These are phyloP conservation scores for Nidularia pulvinata DNA, from an alignment of 768 basidiomycete species.

Conservation along the genomic window DNA sequence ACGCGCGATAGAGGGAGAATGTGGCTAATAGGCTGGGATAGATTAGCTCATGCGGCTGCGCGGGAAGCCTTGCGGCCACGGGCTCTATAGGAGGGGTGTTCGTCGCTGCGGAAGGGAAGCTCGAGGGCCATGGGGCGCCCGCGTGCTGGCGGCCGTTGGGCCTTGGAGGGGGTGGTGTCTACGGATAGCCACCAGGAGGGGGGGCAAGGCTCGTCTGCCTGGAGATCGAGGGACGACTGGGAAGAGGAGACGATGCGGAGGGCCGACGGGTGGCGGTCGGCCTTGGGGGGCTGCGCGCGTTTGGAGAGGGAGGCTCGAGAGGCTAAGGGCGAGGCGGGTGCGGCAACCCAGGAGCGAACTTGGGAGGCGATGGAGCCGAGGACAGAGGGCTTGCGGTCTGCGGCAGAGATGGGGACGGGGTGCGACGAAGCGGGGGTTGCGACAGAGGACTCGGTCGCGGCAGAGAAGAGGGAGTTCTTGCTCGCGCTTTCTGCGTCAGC, in stretches of 20 bases:
- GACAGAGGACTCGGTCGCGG: conserved; percentile 47
- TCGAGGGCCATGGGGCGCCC: conserved; percentile 8
- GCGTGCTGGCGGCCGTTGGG: conserved; percentile 1
- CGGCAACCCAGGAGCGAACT: conserved; percentile 43
- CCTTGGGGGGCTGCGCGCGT: conserved; percentile 14
- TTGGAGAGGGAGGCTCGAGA: conserved; percentile 11
- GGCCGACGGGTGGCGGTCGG: conserved; percentile 5
- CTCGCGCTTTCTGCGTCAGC: conserved; percentile 28
- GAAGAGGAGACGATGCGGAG: conserved; percentile 10
- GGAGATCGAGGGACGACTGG: conserved; percentile 10
- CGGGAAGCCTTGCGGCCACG: conserved; percentile 44
- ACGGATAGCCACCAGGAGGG: conserved; percentile 16
- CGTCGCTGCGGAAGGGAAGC: conserved; percentile 8
- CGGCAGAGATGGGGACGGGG: conserved; percentile 28
- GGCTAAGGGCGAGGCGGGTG: conserved; percentile 18
- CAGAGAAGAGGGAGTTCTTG: conserved; percentile 28
- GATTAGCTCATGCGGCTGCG: conserved; percentile 20
- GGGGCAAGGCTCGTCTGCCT: conserved; percentile 11
- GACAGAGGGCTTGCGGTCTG: conserved; percentile 22
- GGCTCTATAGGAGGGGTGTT: conserved; percentile 32
- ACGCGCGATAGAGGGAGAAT: conserved; percentile 1
- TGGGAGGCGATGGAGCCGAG: conserved; percentile 37
- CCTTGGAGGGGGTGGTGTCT: conserved; percentile 6
- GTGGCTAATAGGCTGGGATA: not conserved
- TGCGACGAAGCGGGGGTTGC: conserved; percentile 46